Evolutionary conservation across 2,329 filamentous ascomycete genomes (phyloP).

Genomic region (Elsinoe batatas): DNA sequence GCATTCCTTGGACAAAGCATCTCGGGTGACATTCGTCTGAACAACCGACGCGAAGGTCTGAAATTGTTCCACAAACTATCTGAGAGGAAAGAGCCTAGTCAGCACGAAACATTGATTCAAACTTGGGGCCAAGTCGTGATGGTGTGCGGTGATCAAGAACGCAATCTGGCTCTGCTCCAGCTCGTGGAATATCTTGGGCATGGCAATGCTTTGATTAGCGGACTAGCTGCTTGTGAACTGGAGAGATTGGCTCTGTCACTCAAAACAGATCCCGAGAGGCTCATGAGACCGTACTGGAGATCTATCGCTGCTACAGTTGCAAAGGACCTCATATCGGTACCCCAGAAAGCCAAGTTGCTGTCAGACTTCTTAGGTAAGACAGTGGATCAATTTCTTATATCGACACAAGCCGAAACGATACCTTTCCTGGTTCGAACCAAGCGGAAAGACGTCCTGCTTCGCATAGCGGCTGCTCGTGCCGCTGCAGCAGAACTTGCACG

Average conservation of each 20-base stretch:
- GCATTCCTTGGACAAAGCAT: constrained; percentile 51
- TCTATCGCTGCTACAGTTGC: constrained; percentile 73
- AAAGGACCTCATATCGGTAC: constrained; percentile 67
- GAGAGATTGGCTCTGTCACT: constrained; percentile 60
- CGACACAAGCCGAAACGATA: constrained; percentile 71
- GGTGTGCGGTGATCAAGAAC: constrained; percentile 67
- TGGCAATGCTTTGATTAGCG: constrained; percentile 66
- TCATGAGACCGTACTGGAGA: constrained; percentile 84
- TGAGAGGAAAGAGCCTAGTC: constrained; percentile 53
- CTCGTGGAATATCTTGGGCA: constrained; percentile 82
- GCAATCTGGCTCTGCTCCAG: constrained; percentile 75
- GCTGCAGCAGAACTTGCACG: constrained; percentile 27
- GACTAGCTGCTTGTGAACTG: constrained; percentile 75
- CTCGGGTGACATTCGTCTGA: constrained; percentile 39
- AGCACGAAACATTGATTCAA: constrained; percentile 77
- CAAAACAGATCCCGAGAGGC: constrained; percentile 50
- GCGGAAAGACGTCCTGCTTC: constrained; percentile 66
- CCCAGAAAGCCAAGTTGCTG: constrained; percentile 71
- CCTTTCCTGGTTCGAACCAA: constrained; percentile 77
- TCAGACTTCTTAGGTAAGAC: constrained; percentile 72
- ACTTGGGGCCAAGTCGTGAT: constrained; percentile 77
- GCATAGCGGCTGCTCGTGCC: constrained; percentile 62
- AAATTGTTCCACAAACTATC: constrained; percentile 63
- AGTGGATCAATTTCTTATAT: constrained; percentile 60
- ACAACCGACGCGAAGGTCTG: constrained; percentile 61